Conservation (phyloP, 139 green algal species). For the Chlorella vulgaris region DNA sequence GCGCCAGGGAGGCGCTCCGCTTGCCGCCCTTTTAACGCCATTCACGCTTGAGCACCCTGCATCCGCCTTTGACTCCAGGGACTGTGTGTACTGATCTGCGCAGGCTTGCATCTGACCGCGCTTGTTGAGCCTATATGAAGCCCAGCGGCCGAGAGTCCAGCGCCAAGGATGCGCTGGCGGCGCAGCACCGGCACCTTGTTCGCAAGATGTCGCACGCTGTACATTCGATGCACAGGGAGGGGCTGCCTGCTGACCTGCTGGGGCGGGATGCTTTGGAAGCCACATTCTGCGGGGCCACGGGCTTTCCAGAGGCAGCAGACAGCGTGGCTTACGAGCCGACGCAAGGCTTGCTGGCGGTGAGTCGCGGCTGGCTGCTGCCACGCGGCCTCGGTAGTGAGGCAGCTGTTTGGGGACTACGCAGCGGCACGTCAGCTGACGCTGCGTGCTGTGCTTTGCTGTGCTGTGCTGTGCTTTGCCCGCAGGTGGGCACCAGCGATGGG, state of each 20-base stretch:
- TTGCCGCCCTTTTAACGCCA: too few species aligned
- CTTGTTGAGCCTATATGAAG: too few species aligned
- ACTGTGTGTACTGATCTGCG: too few species aligned
- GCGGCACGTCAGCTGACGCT: neutral
- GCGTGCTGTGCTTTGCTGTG: neutral
- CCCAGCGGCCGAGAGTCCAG: neutral
- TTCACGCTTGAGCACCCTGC: too few species aligned
- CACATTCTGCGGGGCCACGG: slow-evolving; percentile 19
- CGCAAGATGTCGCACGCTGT: slow-evolving; percentile 33
- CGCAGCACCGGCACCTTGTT: slow-evolving; percentile 11
- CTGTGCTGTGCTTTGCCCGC: neutral
- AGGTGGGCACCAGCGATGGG: slow-evolving; percentile 58
- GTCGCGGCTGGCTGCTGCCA: neutral
- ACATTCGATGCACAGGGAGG: slow-evolving; percentile 19
- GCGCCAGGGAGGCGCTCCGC: too few species aligned
- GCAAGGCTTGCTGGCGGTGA: slow-evolving; percentile 57
- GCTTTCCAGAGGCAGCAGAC: slow-evolving; percentile 56
- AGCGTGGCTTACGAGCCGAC: slow-evolving; percentile 55
- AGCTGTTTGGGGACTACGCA: too few species aligned
- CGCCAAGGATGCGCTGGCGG: neutral
- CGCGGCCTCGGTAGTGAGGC: neutral
- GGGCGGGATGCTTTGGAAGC: neutral
- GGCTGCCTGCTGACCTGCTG: slow-evolving; percentile 35
- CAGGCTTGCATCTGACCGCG: too few species aligned
- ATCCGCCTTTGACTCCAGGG: too few species aligned